Base-by-base conservation (phyloP, 768 basidiomycete species). In the Galerina marginata region DNA sequence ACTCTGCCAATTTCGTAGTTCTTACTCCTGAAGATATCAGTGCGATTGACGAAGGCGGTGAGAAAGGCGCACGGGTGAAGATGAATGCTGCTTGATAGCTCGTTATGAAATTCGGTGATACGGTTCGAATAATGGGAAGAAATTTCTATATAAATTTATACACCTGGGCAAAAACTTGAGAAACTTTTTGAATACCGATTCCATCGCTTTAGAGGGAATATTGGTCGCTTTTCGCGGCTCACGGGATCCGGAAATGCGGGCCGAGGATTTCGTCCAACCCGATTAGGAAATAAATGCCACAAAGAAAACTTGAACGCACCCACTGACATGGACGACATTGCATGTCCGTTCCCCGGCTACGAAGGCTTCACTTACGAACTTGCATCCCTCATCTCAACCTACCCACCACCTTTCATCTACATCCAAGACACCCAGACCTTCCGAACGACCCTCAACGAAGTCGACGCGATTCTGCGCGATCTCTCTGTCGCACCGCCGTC, bases 331-430 rank as follows among this genome's bases (percentile, higher is more conserved):
- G 51, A 42, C 39, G 6, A 10, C 0, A 20, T 25, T 9, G 20
- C 10, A 25, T 55, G 54, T 42, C 12, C 55, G 39, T 50, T 57
- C 60, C 65, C 67, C 23, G 74, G 71, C 53, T 73, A 74, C 53
- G 72, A 72, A 56, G 45, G 64, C 16, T 64, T 75, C 56, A 59
- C 61, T 25, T 62, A 72, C 20, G 79, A 81, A 54, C 58, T 82
- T 7, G 68, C 69, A 14, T 72, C 76, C 9, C 73, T 82, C 14
- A 58, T 82, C 16, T 72, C 77, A 6, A 70, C 69, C 1, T 72
- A 69, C 46, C 82, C 87, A 7, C 88, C 89, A 1, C 81, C 86
- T 0, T 92, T 91, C 72, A 80, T 92, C 61, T 90, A 85, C 69
- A 68, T 92, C 43, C 83, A 86, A 54, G 88, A 91, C 70, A 72